Percentiles rank a stretch among this genome's conserved stretches.
Evolutionary conservation across 768 basidiomycete species (phyloP).

Genomic region (Coprinopsis marcescibilis): DNA sequence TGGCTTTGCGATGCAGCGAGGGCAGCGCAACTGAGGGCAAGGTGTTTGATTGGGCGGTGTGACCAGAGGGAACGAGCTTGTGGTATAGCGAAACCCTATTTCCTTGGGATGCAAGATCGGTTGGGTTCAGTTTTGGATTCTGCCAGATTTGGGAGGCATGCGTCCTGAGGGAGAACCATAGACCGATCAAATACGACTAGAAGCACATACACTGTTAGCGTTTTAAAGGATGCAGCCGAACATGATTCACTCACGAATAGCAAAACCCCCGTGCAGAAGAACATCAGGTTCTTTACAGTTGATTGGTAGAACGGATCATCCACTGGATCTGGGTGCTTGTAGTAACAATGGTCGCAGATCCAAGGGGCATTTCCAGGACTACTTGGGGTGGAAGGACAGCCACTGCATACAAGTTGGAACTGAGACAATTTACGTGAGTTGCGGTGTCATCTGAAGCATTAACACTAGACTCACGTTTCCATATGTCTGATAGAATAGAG

Average conservation of each 20-base stretch:
- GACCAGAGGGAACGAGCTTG: conserved; percentile 38
- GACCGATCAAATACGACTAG: conserved; percentile 92
- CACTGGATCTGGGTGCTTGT: conserved; percentile 89
- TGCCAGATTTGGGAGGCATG: conserved; percentile 99
- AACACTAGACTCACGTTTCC: conserved; percentile 67
- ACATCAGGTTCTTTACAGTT: conserved; percentile 94
- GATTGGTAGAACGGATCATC: conserved; percentile 95
- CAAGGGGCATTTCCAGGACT: conserved; percentile 49
- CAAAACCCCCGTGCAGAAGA: conserved; percentile 87
- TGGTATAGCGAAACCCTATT: conserved; percentile 64
- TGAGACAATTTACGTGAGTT: conserved; percentile 26
- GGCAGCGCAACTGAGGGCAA: too few relatives aligned
- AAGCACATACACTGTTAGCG: conserved; percentile 6
- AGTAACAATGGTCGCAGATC: conserved; percentile 90
- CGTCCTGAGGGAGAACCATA: conserved; percentile 98
- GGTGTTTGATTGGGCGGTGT: conserved; percentile 7
- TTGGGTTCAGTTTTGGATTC: conserved; percentile 80
- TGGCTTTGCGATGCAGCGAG: conserved; percentile 41
- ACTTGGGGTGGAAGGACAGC: conserved; percentile 54
- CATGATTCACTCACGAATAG: conserved; percentile 72
- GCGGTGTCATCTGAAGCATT: not conserved
- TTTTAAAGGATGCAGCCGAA: not conserved
- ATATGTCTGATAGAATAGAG: conserved; percentile 96
- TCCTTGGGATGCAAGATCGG: conserved; percentile 48
- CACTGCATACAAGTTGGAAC: conserved; percentile 85